phyloP scores from a whole-genome alignment of 179 eudicot species.

The Spinacia oleracea region DNA sequence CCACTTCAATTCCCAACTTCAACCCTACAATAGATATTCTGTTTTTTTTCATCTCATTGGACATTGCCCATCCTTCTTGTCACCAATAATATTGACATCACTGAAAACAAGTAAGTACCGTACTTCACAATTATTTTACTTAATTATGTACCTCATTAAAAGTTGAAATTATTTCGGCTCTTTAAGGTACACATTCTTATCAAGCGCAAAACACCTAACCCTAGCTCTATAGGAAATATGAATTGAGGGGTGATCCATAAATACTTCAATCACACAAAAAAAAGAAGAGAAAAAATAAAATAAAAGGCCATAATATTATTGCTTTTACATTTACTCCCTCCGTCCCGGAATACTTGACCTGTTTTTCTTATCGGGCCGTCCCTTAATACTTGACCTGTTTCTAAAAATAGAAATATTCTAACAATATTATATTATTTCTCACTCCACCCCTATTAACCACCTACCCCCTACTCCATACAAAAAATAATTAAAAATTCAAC shows the following conservation, averaged over 20 bases:
- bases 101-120: conserved; percentile 5
- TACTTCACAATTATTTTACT: neutral
- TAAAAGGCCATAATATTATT: neutral
- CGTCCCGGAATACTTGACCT: too few relatives aligned
- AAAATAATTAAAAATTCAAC: too few relatives aligned
- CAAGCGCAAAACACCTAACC: neutral
- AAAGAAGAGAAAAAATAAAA: neutral
- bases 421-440: too few relatives aligned
- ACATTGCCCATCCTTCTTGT: neutral
- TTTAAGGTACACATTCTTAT: neutral
- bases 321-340: too few relatives aligned
- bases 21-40: neutral
- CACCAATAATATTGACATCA: neutral
- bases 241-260: neutral
- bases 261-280: neutral
- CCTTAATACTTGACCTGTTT: too few relatives aligned
- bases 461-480: too few relatives aligned
- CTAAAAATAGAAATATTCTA: too few relatives aligned
- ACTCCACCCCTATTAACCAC: too few relatives aligned
- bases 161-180: neutral
- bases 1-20: neutral
- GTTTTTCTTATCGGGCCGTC: too few relatives aligned
- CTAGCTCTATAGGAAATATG: neutral
- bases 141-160: too few relatives aligned
- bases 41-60: neutral